Conservation (phyloP, 2,329 filamentous ascomycete genomes). For the Coniochaeta hoffmannii region DNA sequence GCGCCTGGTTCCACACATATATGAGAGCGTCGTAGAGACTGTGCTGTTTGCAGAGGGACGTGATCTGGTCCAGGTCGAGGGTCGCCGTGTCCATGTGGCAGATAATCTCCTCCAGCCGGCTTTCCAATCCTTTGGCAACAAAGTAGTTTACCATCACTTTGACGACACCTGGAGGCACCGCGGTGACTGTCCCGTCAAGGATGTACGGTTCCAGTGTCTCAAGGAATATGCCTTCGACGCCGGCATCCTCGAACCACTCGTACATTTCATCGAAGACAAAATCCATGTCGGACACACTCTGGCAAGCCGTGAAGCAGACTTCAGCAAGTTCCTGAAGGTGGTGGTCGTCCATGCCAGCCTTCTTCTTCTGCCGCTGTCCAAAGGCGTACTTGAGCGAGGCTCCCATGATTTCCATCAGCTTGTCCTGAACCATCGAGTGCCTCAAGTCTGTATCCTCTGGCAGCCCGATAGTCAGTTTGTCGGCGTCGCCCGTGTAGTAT, state of each 20-base stretch:
- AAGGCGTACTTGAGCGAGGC: conserved; percentile 90
- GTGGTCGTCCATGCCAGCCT: conserved; percentile 36
- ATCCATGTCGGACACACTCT: conserved; percentile 68
- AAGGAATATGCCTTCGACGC: conserved; percentile 68
- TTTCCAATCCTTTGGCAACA: conserved; percentile 65
- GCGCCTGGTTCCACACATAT: conserved; percentile 91
- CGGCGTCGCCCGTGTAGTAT: conserved; percentile 86
- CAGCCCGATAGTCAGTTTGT: conserved; percentile 88
- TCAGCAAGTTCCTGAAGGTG: conserved; percentile 73
- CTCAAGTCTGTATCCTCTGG: conserved; percentile 73
- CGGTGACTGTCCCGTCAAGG: conserved; percentile 65
- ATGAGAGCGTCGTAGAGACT: conserved; percentile 90
- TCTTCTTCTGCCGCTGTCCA: conserved; percentile 50
- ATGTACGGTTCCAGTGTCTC: conserved; percentile 86
- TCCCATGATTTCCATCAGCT: conserved; percentile 85
- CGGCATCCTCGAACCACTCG: conserved; percentile 77
- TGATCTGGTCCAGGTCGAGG: conserved; percentile 91
- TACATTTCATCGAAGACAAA: conserved; percentile 91
- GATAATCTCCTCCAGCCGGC: conserved; percentile 83
- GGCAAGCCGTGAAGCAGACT: conserved; percentile 76
- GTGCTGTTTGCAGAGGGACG: conserved; percentile 82
- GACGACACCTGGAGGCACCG: conserved; percentile 73
- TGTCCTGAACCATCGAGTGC: conserved; percentile 78
- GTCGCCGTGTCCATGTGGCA: conserved; percentile 87
- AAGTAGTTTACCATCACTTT: conserved; percentile 82